Base-by-base conservation (phyloP, 257 asterid species). In the Echium plantagineum region DNA sequence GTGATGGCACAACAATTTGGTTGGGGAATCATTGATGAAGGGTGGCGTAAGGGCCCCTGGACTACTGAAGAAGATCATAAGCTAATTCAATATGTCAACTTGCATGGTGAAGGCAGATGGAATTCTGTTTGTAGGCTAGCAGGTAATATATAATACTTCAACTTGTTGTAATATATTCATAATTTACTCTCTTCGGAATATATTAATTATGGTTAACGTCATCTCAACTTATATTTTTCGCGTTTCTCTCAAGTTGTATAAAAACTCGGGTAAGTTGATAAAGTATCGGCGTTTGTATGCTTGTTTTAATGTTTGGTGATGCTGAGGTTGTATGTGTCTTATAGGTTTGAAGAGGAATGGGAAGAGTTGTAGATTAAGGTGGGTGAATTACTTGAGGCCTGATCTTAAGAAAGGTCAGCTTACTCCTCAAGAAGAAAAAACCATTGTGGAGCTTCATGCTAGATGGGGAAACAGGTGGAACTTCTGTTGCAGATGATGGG, bases 351-450 rank as follows among this genome's bases (percentile, higher is more conserved):
- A 80, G 69, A 90, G 97, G 70, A 90, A 90, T 72, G 97, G 95
- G 9, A 90, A 90, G 52, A 90, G 97, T 30, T 90, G 97, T 61
- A 79, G 97, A 72, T 57, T 90, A 67, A 84, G 97, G 77, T 90
- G 97, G 97, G 95, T 90, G 63, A 90, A 90, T 74, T 90, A 90
- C 76, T 64, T 90, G 83, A 82, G 95, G 84, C 97, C 97, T 31
- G 97, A 86, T 64, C 79, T 90, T n/a, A 90, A 90, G 78, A 90
- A 79, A 63, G 95, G 94, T 0, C 93, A 90, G 71, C 86, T 90
- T 22, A 90, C 94, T 52, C 94, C 97, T 47, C 67, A 83, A 55
- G 97, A 90, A 73, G 94, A 90, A 52, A 84, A 77, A 52, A 42
- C 84, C 42, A 90, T 90, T 51, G 67, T 81, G 51, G 94, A 90